Evolutionary conservation across 305 asterid species (phyloP), one percentile per base, ranked within the genome.

Genomic region (Fraxinus greggii): DNA sequence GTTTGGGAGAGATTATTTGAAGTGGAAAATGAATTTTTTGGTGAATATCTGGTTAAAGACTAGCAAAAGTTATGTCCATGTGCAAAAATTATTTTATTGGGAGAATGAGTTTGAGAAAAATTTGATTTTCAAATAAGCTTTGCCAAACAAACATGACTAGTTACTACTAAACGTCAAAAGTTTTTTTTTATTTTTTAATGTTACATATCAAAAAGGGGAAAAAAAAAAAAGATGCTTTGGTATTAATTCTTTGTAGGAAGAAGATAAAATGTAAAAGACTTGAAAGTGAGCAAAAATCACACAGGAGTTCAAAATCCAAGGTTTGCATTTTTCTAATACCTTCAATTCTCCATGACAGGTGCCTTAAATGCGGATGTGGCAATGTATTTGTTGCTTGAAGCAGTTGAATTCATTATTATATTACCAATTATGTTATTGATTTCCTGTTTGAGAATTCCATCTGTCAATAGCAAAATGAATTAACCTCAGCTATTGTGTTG

Each of bases 201-300:
- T 19, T 24, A 13, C 63, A 19, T 51, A 4, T 4, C 2, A 51
- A n/a, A 51, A 51, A n/a, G n/a, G n/a, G 63, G n/a, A 51, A 12
- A 48, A 48, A 17, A 17, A 15, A 15, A 67, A 19, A 15, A 61
- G 40, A 38, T n/a, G 23, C 32, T 40, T 36, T 6, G 17, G n/a
- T 40, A 4, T 5, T 1, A 0, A n/a, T 67, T 9, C 17, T 31
- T 56, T 78, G 40, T 69, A 94, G 97, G 97, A 81, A 63, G 94
- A 94, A 63, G 92, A 91, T 86, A 88, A 84, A 42, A 83, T 84
- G 85, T 29, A 85, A 84, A 0, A 78, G 67, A 48, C 61, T 74
- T 65, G 85, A 65, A 29, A 88, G 86, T 35, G 87, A 82, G 33
- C 61, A 32, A n/a, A 85, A 75, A 48, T 3, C 42, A 31, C 79